Evolutionary conservation across 108 stramenopile species (phyloP).

Genomic region (Halocafeteria seosinensis): DNA sequence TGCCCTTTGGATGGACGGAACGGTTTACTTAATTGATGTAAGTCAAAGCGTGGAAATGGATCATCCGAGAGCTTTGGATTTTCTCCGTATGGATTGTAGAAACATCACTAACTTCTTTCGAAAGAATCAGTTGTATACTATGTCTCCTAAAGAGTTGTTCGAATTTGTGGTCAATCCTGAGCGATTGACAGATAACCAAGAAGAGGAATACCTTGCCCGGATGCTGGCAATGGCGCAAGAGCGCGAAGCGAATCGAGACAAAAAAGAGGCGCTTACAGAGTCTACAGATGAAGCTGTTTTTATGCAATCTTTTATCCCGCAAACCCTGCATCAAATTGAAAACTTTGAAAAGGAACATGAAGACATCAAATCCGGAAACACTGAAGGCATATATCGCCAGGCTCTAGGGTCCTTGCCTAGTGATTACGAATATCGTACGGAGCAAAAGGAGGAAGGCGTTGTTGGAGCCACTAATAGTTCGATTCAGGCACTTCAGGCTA

Average conservation of each 20-base stretch:
- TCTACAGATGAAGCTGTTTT: not conserved
- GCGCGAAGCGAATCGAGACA: not conserved
- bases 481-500: too few relatives aligned
- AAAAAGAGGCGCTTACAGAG: not conserved
- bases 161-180: not conserved
- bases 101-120: slow-evolving; percentile 11
- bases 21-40: slow-evolving; percentile 11
- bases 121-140: not conserved
- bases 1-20: slow-evolving; percentile 10
- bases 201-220: not conserved
- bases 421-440: not conserved
- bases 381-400: too few relatives aligned
- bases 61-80: slow-evolving; percentile 7
- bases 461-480: too few relatives aligned
- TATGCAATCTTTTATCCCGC: not conserved
- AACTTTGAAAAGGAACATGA: not conserved
- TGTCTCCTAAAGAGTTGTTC: not conserved
- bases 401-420: not conserved
- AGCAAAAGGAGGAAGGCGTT: not conserved
- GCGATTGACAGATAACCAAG: not conserved
- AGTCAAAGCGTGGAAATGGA: slow-evolving; percentile 8
- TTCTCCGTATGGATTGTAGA: not conserved
- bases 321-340: not conserved
- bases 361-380: too few relatives aligned
- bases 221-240: not conserved